Conservation (phyloP, 164 flowering plant species). For the Tinospora cordifolia region DNA sequence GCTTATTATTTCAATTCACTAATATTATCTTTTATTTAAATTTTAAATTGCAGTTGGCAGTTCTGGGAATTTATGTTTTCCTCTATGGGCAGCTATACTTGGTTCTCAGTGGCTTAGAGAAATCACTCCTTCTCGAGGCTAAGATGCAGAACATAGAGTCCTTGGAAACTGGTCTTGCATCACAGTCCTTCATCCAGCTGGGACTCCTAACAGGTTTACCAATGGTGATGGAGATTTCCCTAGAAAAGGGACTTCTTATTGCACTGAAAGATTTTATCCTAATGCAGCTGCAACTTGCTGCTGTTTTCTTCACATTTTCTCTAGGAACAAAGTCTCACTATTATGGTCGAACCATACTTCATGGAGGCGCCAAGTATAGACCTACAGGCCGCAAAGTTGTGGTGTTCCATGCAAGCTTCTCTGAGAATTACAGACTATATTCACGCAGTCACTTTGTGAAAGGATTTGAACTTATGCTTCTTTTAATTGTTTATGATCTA, state of each 20-base stretch:
- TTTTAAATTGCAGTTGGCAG: conserved; percentile 55
- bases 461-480: conserved; percentile 78
- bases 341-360: conserved; percentile 83
- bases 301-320: conserved; percentile 92
- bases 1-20: neutral
- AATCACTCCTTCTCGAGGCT: conserved; percentile 54
- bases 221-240: conserved; percentile 91
- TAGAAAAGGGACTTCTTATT: conserved; percentile 79
- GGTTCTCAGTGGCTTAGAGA: conserved; percentile 85
- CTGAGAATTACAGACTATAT: conserved; percentile 80
- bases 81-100: conserved; percentile 91
- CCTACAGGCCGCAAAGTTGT: conserved; percentile 92
- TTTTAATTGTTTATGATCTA: conserved; percentile 65
- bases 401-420: conserved; percentile 79
- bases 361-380: conserved; percentile 93
- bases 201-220: conserved; percentile 92
- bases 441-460: conserved; percentile 95
- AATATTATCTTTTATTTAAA: neutral
- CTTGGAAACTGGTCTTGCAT: conserved; percentile 82
- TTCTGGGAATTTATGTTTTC: conserved; percentile 78
- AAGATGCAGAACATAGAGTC: conserved; percentile 56
- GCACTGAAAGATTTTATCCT: conserved; percentile 78
- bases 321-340: conserved; percentile 83
- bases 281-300: conserved; percentile 89
- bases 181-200: conserved; percentile 90